These are phyloP conservation scores for Colletotrichum sp. DNA, from an alignment of 2,329 filamentous ascomycete species.

Conservation along the genomic window DNA sequence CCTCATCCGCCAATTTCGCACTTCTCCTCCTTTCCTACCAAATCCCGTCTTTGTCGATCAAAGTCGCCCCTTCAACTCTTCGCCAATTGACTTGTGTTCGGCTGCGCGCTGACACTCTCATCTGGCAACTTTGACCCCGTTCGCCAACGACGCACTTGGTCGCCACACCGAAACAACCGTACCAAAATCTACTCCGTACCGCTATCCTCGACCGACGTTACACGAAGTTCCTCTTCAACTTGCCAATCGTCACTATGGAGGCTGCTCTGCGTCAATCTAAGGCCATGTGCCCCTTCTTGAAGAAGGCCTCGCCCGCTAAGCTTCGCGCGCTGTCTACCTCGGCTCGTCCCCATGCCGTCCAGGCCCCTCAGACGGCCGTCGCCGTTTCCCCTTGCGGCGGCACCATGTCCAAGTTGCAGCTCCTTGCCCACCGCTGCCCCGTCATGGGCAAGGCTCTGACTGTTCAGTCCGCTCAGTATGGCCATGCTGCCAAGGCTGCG, in stretches of 20 bases:
- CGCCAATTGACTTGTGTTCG: conserved; percentile 15
- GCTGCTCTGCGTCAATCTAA: conserved; percentile 92
- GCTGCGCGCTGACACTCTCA: conserved; percentile 10
- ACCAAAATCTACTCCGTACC: neutral
- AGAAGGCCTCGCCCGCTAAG: conserved; percentile 89
- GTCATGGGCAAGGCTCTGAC: conserved; percentile 98
- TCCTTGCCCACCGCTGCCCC: conserved; percentile 92
- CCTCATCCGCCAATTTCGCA: neutral
- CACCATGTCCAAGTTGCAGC: conserved; percentile 96
- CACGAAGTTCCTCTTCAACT: neutral
- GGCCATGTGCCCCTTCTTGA: conserved; percentile 96
- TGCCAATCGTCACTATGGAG: conserved; percentile 70
- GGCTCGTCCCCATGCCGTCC: conserved; percentile 46
- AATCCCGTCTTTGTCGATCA: neutral
- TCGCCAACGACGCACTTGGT: neutral
- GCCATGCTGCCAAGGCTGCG: conserved; percentile 45
- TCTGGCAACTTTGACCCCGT: conserved; percentile 1
- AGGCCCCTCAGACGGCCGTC: conserved; percentile 51
- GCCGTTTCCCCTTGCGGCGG: conserved; percentile 81
- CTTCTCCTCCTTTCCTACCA: neutral
- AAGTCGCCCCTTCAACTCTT: neutral
- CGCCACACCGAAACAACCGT: conserved; percentile 7
- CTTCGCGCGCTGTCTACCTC: conserved; percentile 87
- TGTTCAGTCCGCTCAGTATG: conserved; percentile 73
- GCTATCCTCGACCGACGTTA: neutral